phyloP scores from a whole-genome alignment of 176 grass and related monocot species.

The Eleusine indica region DNA sequence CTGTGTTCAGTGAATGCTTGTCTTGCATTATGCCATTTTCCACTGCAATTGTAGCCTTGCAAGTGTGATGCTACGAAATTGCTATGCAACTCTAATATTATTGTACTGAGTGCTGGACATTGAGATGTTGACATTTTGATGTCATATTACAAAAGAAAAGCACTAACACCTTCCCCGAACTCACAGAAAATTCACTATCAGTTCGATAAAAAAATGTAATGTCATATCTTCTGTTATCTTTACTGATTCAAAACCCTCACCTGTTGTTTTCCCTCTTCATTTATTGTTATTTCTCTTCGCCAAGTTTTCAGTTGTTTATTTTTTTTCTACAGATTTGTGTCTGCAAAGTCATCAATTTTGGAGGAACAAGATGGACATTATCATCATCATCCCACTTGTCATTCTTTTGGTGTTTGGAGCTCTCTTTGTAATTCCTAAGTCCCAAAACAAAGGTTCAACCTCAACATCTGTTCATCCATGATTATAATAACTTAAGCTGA shows the following conservation, averaged over 20 bases:
- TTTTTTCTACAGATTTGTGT: background rate
- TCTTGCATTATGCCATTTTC: background rate
- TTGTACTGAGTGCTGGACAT: background rate
- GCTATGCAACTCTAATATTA: background rate
- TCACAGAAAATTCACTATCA: no score
- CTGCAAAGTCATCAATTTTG: slow-evolving; percentile 5
- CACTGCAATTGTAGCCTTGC: background rate
- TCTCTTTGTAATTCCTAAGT: slow-evolving; percentile 69
- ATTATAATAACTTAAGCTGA: background rate
- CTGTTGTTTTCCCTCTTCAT: background rate
- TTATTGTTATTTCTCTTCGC: background rate
- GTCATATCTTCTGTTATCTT: background rate
- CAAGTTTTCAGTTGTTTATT: background rate
- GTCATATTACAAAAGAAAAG: no score
- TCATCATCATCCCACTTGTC: slow-evolving; percentile 43
- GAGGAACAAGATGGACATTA: slow-evolving; percentile 53
- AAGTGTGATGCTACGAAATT: background rate
- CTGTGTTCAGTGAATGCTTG: background rate
- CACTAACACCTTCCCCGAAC: no score
- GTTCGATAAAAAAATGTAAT: background rate
- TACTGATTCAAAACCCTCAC: background rate
- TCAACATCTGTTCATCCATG: background rate
- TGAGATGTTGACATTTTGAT: background rate
- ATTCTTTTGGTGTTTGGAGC: slow-evolving; percentile 67
- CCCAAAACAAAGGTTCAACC: slow-evolving; percentile 59